Conservation (phyloP, 805 yeast species). For the Hyphopichia homilentoma region DNA sequence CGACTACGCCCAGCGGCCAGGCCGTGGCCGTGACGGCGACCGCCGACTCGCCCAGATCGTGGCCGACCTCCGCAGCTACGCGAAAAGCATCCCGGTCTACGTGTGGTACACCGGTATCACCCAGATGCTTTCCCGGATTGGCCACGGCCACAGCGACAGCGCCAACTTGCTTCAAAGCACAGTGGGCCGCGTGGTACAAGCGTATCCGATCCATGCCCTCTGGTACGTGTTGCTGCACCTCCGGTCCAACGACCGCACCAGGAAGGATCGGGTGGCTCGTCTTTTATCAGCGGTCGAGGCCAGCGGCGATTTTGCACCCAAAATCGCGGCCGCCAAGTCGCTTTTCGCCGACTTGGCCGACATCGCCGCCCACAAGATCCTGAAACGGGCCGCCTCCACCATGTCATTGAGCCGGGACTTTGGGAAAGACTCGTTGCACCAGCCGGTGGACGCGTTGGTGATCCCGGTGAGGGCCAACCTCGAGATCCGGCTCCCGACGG, state of each 20-base stretch:
- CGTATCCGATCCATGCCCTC: slow-evolving; percentile 79
- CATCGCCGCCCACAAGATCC: slow-evolving; percentile 38
- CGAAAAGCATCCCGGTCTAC: slow-evolving; percentile 43
- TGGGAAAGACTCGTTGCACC: slow-evolving; percentile 24
- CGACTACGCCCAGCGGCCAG: slow-evolving; percentile 52
- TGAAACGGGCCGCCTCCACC: slow-evolving; percentile 30
- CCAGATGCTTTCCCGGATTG: slow-evolving; percentile 76
- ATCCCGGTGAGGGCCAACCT: slow-evolving; percentile 74
- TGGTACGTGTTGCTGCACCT: slow-evolving; percentile 77
- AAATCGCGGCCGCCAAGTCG: slow-evolving; percentile 23
- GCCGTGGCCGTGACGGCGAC: slow-evolving; percentile 25
- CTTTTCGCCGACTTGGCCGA: slow-evolving; percentile 41
- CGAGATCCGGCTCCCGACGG: slow-evolving; percentile 59
- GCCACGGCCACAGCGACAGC: slow-evolving; percentile 57
- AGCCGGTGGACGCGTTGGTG: slow-evolving; percentile 46
- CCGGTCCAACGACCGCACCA: slow-evolving; percentile 46
- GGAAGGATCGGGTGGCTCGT: slow-evolving; percentile 24
- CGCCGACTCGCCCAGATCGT: slow-evolving; percentile 43
- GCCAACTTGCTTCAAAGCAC: slow-evolving; percentile 54
- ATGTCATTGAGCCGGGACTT: slow-evolving; percentile 41
- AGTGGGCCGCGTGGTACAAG: slow-evolving; percentile 50
- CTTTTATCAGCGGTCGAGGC: slow-evolving; percentile 17
- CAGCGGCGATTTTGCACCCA: slow-evolving; percentile 10
- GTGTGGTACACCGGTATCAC: slow-evolving; percentile 83
- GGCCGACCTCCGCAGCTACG: slow-evolving; percentile 43